These are phyloP conservation scores for Euphorbia tirucalli DNA, from an alignment of 345 rosid genomes.

Conservation along the genomic window DNA sequence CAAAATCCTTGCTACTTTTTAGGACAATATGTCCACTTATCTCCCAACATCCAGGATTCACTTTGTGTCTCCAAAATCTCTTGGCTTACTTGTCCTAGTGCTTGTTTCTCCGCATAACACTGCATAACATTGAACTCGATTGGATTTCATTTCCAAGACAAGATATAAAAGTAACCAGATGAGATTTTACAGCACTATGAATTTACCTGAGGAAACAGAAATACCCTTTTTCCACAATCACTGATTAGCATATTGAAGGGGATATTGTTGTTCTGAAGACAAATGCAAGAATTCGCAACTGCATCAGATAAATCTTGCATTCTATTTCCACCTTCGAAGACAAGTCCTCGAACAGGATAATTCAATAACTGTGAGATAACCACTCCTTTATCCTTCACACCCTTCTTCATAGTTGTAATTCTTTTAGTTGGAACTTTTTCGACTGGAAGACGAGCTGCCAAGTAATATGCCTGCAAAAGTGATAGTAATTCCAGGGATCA, in stretches of 20 bases:
- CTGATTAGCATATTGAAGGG: constrained; percentile 80
- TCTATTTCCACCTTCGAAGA: constrained; percentile 74
- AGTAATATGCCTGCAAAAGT: constrained; percentile 63
- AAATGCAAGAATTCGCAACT: constrained; percentile 69
- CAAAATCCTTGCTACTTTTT: constrained; percentile 79
- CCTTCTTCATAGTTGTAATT: constrained; percentile 36
- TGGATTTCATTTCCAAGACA: background rate
- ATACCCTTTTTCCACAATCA: constrained; percentile 71
- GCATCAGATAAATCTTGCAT: constrained; percentile 48
- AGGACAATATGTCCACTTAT: constrained; percentile 92
- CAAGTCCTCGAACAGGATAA: constrained; percentile 78
- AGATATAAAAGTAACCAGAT: background rate
- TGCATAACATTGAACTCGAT: constrained; percentile 19
- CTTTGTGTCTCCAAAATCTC: constrained; percentile 79
- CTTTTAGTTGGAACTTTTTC: constrained; percentile 70
- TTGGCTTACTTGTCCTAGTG: constrained; percentile 75
- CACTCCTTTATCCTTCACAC: constrained; percentile 33
- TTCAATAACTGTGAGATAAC: constrained; percentile 58
- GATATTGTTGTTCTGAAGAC: constrained; percentile 80
- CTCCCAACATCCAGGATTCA: too few species aligned
- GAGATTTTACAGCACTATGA: too few species aligned
- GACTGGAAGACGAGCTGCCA: constrained; percentile 66
- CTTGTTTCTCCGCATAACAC: constrained; percentile 97
- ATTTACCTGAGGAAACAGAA: constrained; percentile 87
- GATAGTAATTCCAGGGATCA: background rate